Conservation (phyloP, 2,329 filamentous ascomycete genomes). For the Aspergillus calidoustus region DNA sequence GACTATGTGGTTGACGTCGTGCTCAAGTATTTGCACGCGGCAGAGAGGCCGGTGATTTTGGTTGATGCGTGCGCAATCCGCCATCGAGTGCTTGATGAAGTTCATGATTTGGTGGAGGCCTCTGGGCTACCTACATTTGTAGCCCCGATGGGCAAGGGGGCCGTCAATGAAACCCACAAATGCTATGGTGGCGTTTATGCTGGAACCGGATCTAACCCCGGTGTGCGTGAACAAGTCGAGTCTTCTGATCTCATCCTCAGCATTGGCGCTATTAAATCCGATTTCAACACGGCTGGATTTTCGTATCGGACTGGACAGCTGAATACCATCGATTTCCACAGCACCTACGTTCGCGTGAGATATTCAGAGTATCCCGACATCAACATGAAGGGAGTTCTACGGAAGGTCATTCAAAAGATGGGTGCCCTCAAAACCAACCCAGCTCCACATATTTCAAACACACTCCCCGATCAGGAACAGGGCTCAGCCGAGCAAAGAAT, state of each 20-base stretch:
- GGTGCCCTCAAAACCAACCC: constrained; percentile 60
- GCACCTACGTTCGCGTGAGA: constrained; percentile 71
- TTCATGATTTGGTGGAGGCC: constrained; percentile 72
- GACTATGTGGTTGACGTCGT: constrained; percentile 83
- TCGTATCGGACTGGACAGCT: constrained; percentile 79
- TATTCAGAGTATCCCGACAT: constrained; percentile 81
- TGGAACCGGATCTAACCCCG: constrained; percentile 71
- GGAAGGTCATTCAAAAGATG: constrained; percentile 67
- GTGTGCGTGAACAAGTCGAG: constrained; percentile 46
- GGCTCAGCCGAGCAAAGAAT: constrained; percentile 44
- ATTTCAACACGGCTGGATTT: constrained; percentile 69
- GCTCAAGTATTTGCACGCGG: constrained; percentile 71
- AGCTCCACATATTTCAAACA: constrained; percentile 61
- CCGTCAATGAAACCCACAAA: constrained; percentile 74
- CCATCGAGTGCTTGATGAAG: constrained; percentile 73
- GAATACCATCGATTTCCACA: constrained; percentile 83
- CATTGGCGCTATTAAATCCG: constrained; percentile 51
- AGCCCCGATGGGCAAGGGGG: constrained; percentile 88
- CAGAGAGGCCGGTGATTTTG: constrained; percentile 76
- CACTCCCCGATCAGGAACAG: constrained; percentile 45
- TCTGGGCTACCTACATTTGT: constrained; percentile 80
- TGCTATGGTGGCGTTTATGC: constrained; percentile 85
- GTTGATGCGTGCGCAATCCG: constrained; percentile 84
- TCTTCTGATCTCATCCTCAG: constrained; percentile 48
- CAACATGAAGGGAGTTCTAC: constrained; percentile 78